These are phyloP conservation scores for Sphagnum magellanicum DNA, from an alignment of 228 moss, liverwort and hornwort species.

Conservation along the genomic window DNA sequence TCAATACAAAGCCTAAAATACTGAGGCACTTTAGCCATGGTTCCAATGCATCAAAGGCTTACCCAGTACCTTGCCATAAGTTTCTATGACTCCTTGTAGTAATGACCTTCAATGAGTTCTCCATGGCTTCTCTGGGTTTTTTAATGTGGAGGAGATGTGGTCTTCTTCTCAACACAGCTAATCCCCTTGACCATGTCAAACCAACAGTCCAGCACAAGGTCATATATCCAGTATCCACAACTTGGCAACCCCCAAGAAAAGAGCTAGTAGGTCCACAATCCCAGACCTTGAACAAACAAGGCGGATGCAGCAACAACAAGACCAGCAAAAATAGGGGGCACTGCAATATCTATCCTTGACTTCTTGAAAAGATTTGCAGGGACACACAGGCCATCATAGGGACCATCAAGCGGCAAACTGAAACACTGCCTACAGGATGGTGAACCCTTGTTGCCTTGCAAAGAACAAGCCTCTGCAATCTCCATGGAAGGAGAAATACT, in stretches of 20 bases:
- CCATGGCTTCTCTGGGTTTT: too few relatives aligned
- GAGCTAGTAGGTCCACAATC: conserved; percentile 38
- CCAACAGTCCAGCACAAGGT: too few relatives aligned
- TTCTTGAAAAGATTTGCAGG: conserved; percentile 63
- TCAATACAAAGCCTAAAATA: too few relatives aligned
- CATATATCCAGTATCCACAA: too few relatives aligned
- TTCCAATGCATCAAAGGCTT: too few relatives aligned
- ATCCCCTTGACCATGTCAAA: too few relatives aligned
- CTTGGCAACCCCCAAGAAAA: background rate
- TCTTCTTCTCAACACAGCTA: too few relatives aligned
- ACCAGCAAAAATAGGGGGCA: conserved; percentile 74
- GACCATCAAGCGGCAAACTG: conserved; percentile 56
- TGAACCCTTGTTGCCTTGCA: conserved; percentile 32
- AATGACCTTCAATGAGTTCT: too few relatives aligned
- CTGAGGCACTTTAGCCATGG: too few relatives aligned
- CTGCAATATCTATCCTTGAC: conserved; percentile 51
- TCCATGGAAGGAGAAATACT: conserved; percentile 52
- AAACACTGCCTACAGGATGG: conserved; percentile 57
- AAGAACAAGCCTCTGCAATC: conserved; percentile 41
- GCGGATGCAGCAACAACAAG: conserved; percentile 72
- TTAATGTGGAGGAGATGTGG: too few relatives aligned
- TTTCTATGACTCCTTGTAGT: too few relatives aligned
- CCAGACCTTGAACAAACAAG: conserved; percentile 65
- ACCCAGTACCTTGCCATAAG: too few relatives aligned
- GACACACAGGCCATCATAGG: conserved; percentile 44